Conservation (phyloP, 1,139 yeast species). For the Yamadazyma spencermartinsiae region DNA sequence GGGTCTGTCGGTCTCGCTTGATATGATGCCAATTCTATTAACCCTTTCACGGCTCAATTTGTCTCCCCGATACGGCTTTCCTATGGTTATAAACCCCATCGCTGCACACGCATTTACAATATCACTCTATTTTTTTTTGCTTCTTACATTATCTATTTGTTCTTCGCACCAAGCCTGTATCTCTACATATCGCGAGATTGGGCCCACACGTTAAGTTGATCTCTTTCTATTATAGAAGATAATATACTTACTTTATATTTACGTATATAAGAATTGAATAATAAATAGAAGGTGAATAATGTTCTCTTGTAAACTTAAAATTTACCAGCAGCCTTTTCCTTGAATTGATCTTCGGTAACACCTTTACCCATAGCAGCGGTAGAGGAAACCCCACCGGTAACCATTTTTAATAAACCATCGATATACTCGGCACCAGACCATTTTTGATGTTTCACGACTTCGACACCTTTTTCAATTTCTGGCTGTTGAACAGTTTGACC, state of each 20-base stretch:
- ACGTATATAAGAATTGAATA: not conserved
- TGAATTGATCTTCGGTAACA: slow-evolving; percentile 96
- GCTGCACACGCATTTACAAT: not conserved
- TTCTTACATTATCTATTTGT: not conserved
- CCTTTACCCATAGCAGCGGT: slow-evolving; percentile 99
- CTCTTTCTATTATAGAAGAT: no score
- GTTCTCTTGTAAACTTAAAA: slow-evolving; percentile 6
- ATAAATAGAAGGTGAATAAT: not conserved
- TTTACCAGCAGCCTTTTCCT: slow-evolving; percentile 31
- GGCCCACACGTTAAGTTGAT: no score
- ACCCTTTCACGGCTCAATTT: slow-evolving; percentile 1
- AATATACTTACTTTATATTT: no score
- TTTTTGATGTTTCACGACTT: slow-evolving; percentile 96
- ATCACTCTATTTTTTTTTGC: not conserved
- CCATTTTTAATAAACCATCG: slow-evolving; percentile 85
- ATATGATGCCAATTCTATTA: not conserved
- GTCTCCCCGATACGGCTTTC: slow-evolving; percentile 17
- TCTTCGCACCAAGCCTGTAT: no score
- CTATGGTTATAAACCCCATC: slow-evolving; percentile 37
- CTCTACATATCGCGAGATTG: no score
- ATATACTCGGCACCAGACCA: slow-evolving; percentile 99
- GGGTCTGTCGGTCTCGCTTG: no score
- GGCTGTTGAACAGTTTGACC: slow-evolving; percentile 84
- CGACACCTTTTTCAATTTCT: slow-evolving; percentile 88
- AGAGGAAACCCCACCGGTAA: slow-evolving; percentile 91